These are phyloP conservation scores for Penicillium sp. DNA, from an alignment of 2,329 filamentous ascomycete genomes.

Conservation along the genomic window DNA sequence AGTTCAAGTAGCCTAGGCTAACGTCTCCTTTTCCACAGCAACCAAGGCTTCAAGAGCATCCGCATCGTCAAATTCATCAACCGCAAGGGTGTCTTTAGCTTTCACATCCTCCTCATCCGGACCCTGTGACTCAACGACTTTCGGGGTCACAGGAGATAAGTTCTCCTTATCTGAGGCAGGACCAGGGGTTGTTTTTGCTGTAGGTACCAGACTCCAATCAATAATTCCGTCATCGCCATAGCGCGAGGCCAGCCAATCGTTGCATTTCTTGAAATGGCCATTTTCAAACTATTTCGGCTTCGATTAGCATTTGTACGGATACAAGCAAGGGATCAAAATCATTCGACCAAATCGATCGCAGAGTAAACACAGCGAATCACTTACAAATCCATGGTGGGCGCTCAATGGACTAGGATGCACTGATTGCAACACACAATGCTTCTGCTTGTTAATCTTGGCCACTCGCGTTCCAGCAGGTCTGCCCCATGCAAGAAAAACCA, in stretches of 20 bases:
- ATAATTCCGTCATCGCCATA: constrained; percentile 81
- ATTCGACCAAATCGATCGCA: too few species aligned
- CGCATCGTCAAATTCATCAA: constrained; percentile 43
- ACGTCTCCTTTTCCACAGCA: constrained; percentile 28
- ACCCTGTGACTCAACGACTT: background rate
- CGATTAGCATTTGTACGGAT: background rate
- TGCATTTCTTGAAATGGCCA: constrained; percentile 49
- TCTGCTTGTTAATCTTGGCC: constrained; percentile 65
- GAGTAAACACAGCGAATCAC: constrained; percentile 27
- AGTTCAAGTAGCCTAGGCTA: too few species aligned
- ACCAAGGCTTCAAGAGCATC: constrained; percentile 44
- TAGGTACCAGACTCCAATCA: constrained; percentile 69
- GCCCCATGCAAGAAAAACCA: constrained; percentile 96
- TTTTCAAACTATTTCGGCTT: constrained; percentile 47
- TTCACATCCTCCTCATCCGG: constrained; percentile 12
- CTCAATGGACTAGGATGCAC: constrained; percentile 94
- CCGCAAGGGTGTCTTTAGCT: constrained; percentile 19
- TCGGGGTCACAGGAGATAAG: constrained; percentile 4
- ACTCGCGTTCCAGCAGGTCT: constrained; percentile 78
- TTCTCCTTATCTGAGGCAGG: constrained; percentile 27
- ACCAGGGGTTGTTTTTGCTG: constrained; percentile 13
- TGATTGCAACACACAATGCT: constrained; percentile 78
- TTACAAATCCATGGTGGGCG: constrained; percentile 72
- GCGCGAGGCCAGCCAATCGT: constrained; percentile 67
- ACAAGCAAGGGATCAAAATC: too few species aligned